Conservation (phyloP, 176 grass and related monocot species). For the bread wheat (Triticum aestivum) region DNA sequence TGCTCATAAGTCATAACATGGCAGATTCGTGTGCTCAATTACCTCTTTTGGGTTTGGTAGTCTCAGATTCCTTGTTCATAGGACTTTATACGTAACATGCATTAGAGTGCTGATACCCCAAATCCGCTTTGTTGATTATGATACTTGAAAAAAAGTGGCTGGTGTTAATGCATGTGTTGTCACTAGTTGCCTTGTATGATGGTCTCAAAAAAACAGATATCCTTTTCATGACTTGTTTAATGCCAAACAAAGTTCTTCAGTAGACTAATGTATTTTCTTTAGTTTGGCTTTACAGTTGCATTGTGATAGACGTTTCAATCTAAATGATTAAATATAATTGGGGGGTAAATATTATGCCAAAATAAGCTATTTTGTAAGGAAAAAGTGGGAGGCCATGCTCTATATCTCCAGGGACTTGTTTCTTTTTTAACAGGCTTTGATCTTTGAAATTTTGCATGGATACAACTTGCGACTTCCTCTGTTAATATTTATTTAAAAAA, state of each 20-base stretch:
- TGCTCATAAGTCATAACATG: not conserved
- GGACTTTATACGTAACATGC: not conserved
- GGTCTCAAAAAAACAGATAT: not conserved
- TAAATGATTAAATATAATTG: not conserved
- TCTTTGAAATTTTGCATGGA: not conserved
- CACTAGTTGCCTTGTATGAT: not conserved
- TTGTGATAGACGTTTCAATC: not conserved
- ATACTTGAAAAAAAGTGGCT: not conserved
- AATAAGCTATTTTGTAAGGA: not conserved
- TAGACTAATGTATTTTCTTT: not conserved
- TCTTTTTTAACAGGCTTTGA: not conserved
- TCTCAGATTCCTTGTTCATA: not conserved
- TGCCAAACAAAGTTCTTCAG: not conserved
- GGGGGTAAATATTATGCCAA: not conserved
- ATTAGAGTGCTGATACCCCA: not conserved
- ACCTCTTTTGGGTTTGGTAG: not conserved
- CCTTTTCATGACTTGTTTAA: not conserved
- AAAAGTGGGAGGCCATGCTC: not conserved
- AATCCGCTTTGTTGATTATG: not conserved
- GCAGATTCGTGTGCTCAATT: not conserved
- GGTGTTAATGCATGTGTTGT: not conserved
- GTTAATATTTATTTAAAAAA: not conserved
- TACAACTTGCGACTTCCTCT: not conserved
- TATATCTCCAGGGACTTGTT: not conserved
- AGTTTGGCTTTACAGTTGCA: not conserved